Percentiles rank a stretch among this genome's conserved stretches.
Evolutionary conservation across 345 rosid species (phyloP).

Genomic region (Carallia pectinifolia): DNA sequence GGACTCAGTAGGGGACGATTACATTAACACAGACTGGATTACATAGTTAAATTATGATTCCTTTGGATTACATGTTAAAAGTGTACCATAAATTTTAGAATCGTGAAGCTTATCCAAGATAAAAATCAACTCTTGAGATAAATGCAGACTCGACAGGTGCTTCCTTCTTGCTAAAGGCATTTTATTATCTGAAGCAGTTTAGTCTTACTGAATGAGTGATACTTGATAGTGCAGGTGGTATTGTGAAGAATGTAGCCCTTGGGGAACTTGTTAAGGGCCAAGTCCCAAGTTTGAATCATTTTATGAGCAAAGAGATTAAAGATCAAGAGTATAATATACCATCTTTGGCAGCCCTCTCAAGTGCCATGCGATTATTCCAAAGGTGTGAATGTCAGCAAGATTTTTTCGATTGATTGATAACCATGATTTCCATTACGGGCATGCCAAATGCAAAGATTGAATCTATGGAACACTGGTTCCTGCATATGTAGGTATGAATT

Average conservation of each 20-base stretch:
- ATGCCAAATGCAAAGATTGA: background rate
- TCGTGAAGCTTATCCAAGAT: no score
- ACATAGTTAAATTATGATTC: no score
- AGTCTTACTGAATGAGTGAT: background rate
- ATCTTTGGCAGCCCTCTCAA: constrained; percentile 78
- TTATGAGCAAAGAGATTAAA: constrained; percentile 38
- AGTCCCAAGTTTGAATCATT: constrained; percentile 69
- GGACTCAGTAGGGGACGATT: background rate
- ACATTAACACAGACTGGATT: background rate
- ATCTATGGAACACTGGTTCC: background rate
- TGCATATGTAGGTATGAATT: constrained; percentile 58
- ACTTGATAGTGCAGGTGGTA: constrained; percentile 37
- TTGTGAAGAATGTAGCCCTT: constrained; percentile 46
- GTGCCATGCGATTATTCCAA: constrained; percentile 60
- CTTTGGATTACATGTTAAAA: background rate
- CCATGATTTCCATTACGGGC: background rate
- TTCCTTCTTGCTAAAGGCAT: background rate
- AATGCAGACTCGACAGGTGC: background rate
- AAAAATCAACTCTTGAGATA: no score
- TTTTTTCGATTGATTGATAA: background rate
- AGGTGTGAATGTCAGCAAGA: constrained; percentile 38
- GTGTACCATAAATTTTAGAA: no score
- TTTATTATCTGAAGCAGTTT: background rate
- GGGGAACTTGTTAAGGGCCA: constrained; percentile 61
- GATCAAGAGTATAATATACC: constrained; percentile 46